These are phyloP conservation scores for Nepenthes alata DNA, from an alignment of 179 eudicot species.

Conservation along the genomic window DNA sequence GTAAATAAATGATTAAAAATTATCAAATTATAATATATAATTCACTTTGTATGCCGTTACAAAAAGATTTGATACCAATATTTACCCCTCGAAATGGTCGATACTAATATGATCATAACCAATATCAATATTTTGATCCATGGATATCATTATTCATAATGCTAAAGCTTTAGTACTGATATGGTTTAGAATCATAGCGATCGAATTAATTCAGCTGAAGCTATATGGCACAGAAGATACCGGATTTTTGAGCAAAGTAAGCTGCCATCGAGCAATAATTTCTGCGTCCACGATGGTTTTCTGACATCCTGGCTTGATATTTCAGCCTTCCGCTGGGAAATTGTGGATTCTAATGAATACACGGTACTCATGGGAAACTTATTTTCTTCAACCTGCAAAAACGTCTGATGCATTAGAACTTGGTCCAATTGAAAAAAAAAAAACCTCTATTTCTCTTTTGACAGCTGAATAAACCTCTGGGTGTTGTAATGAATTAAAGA, in stretches of 20 bases:
- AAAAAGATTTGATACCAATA: too few species aligned
- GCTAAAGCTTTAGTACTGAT: neutral
- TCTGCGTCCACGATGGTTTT: constrained; percentile 90
- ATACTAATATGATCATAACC: too few species aligned
- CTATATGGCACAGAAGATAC: constrained; percentile 20
- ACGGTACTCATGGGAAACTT: constrained; percentile 57
- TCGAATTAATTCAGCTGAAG: neutral
- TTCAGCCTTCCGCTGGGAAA: constrained; percentile 53
- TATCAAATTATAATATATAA: too few species aligned
- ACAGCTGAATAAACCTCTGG: constrained; percentile 25
- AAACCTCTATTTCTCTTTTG: too few species aligned
- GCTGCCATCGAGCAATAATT: constrained; percentile 51
- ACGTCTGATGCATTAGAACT: neutral
- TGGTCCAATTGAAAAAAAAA: too few species aligned
- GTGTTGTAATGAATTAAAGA: constrained; percentile 28
- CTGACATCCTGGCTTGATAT: constrained; percentile 20
- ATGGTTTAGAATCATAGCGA: neutral
- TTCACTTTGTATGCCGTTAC: too few species aligned
- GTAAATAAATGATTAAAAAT: too few species aligned
- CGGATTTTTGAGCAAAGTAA: constrained; percentile 79
- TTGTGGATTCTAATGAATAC: constrained; percentile 67
- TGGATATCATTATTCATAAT: too few species aligned
- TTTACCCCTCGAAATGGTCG: too few species aligned
- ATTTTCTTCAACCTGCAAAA: constrained; percentile 32
- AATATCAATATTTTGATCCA: too few species aligned